Percentiles rank a stretch among this genome's conserved stretches.
Conservation (phyloP, 352 stramenopile genomes). For the Globisporangium cederbergense region DNA sequence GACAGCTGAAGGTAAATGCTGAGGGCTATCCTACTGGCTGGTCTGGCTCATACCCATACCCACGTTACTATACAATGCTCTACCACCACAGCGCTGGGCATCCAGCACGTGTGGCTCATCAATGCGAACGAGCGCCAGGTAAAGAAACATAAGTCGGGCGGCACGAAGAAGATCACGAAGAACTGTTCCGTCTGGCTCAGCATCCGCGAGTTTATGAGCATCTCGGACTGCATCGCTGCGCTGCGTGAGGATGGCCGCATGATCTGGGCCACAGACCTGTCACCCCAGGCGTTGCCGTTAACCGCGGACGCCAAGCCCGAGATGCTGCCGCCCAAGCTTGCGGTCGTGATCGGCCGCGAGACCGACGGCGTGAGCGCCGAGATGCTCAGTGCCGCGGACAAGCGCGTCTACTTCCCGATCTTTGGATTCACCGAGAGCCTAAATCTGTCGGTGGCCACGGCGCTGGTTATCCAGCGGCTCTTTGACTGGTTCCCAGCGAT, state of each 20-base stretch:
- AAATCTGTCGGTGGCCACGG: constrained; percentile 92
- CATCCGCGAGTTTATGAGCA: constrained; percentile 83
- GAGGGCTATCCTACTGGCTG: constrained; percentile 12
- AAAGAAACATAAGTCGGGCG: constrained; percentile 58
- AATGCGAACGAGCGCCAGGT: constrained; percentile 58
- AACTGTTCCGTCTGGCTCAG: constrained; percentile 83
- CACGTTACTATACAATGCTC: background rate
- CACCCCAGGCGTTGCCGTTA: constrained; percentile 61
- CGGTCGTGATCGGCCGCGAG: constrained; percentile 93
- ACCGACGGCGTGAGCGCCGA: constrained; percentile 87
- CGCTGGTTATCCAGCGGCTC: constrained; percentile 88
- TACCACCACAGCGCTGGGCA: constrained; percentile 67
- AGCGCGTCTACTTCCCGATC: constrained; percentile 91
- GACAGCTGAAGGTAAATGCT: constrained; percentile 81
- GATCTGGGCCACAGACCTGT: constrained; percentile 92
- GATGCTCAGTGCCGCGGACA: constrained; percentile 85
- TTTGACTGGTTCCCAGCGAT: constrained; percentile 71
- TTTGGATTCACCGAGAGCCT: constrained; percentile 93
- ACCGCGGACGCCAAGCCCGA: constrained; percentile 33
- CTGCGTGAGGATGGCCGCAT: constrained; percentile 56
- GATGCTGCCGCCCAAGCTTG: constrained; percentile 82
- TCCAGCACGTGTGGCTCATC: constrained; percentile 90
- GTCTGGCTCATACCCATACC: too few species aligned
- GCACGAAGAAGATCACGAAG: constrained; percentile 76
- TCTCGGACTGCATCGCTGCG: constrained; percentile 70